Evolutionary conservation across 306 rosid species (phyloP), one percentile per base, ranked within the genome.

Genomic region (Boehmeria nivea): DNA sequence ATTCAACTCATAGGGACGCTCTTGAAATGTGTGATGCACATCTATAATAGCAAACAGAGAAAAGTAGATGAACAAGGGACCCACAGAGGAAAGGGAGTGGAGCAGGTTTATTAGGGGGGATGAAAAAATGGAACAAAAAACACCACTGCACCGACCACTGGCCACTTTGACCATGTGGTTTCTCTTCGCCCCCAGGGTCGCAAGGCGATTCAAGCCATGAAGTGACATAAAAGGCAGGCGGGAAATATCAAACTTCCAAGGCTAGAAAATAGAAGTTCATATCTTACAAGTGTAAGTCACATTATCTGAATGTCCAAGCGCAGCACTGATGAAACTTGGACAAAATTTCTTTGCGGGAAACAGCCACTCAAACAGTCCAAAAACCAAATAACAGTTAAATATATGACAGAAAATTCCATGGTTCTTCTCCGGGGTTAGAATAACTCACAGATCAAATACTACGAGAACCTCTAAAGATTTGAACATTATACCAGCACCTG

Each of bases 401-500:
- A 43, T 31, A 67, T 2, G 53, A 26, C 22, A 53, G 23, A 36
- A 63, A 51, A 40, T 37, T 16, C 21, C 66, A 58, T 43, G 50
- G 59, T 21, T 66, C 55, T 56, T 69, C 70, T 38, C 65, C 26
- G 64, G 51, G 62, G 63, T 62, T 23, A 69, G 76, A 69, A 69
- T 55, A 72, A 73, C 74, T 66, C 79, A 74, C 75, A 54, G 69
- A 63, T 67, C 38, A 43, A 36, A 40, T 46, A 65, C 65, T 54
- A 72, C 54, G 59, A 65, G 75, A 58, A 70, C 55, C 78, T 57
- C 69, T 61, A 53, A 36, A 69, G 76, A 67, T 75, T 64, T 59
- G 69, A 46, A 63, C 66, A 73, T 63, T 71, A 68, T 54, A 57
- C 68, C 71, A 66, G 72, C 79, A 65, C 72, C 82, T 72, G 80